phyloP scores from a whole-genome alignment of 116 monocot genomes.

The Dioscorea cayenensis region DNA sequence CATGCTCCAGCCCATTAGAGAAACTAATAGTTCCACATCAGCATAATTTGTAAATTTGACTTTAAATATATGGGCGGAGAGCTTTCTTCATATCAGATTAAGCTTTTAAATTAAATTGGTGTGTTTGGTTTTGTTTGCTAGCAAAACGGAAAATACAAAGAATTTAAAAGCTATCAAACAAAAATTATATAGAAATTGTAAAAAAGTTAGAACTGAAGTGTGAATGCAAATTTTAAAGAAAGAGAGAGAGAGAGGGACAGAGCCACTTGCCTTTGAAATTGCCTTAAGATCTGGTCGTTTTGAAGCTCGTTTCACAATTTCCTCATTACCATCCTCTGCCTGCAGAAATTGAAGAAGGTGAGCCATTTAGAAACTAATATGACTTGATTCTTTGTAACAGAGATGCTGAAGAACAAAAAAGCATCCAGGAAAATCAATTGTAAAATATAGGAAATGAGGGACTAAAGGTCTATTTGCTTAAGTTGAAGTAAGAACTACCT shows the following conservation, averaged over 20 bases:
- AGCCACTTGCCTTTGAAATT: conserved; percentile 22
- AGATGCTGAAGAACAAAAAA: not conserved
- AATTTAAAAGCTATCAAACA: not conserved
- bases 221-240: not conserved
- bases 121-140: not conserved
- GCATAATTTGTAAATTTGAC: no score
- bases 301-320: conserved; percentile 24
- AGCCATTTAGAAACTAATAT: not conserved
- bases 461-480: no score
- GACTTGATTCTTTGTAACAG: not conserved
- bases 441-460: not conserved
- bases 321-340: conserved; percentile 7
- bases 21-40: no score
- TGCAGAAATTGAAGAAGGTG: conserved; percentile 10
- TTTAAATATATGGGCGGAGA: no score
- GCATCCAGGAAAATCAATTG: not conserved
- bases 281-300: conserved; percentile 59
- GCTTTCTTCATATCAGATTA: no score
- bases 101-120: no score
- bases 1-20: not conserved
- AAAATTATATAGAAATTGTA: not conserved
- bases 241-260: not conserved
- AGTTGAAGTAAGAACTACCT: not conserved
- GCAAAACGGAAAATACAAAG: not conserved
- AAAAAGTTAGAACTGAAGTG: not conserved